Percentiles rank a stretch among this genome's conserved stretches.
Evolutionary conservation across 306 rosid species (phyloP).

Genomic region (Castanea mollissima): DNA sequence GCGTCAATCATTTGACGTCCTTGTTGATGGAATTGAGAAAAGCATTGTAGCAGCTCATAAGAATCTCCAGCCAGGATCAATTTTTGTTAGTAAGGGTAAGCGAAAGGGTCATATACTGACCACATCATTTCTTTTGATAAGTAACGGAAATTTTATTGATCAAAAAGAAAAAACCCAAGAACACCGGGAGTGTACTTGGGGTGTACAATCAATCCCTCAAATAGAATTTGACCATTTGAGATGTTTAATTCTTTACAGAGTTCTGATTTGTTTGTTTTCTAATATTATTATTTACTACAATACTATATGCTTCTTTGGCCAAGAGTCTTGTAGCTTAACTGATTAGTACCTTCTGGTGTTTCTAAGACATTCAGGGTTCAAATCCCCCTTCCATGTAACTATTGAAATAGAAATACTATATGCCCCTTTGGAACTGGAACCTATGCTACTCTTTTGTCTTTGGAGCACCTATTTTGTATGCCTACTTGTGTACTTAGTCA

Average conservation of each 20-base stretch:
- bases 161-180: too few relatives aligned
- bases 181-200: too few relatives aligned
- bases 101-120: background rate
- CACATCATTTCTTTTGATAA: background rate
- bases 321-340: too few relatives aligned
- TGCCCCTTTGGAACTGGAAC: background rate
- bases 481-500: background rate
- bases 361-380: too few relatives aligned
- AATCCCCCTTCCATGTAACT: too few relatives aligned
- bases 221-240: background rate
- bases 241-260: background rate
- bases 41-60: conserved; percentile 80
- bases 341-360: too few relatives aligned
- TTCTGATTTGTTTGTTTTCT: background rate
- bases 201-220: too few relatives aligned
- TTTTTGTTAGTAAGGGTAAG: conserved; percentile 72
- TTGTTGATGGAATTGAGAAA: conserved; percentile 93
- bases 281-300: background rate
- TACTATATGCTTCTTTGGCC: background rate
- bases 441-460: background rate
- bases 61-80: conserved; percentile 76
- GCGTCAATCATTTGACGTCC: conserved; percentile 76
- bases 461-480: background rate
- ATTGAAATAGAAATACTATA: background rate
- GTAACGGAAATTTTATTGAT: too few relatives aligned